phyloP scores from a whole-genome alignment of 2,329 filamentous ascomycete genomes.

The Apiospora aurea region DNA sequence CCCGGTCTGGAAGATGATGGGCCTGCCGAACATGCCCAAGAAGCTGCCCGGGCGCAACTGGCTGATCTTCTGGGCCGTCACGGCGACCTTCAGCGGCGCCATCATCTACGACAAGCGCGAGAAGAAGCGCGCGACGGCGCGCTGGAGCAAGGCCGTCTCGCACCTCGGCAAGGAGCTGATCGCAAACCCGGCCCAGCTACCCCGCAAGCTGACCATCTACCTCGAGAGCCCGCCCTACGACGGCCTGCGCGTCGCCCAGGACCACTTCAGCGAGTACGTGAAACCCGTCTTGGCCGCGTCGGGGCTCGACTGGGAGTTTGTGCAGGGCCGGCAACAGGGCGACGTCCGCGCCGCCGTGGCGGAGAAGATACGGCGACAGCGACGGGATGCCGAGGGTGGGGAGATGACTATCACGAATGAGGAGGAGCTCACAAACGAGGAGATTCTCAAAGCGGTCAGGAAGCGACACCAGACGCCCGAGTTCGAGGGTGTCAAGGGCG shows the following conservation, averaged over 20 bases:
- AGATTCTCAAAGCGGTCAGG: conserved; percentile 68
- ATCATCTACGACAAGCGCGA: conserved; percentile 92
- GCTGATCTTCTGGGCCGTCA: conserved; percentile 90
- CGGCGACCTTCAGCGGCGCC: conserved; percentile 78
- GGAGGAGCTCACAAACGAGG: conserved; percentile 61
- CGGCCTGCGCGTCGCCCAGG: conserved; percentile 81
- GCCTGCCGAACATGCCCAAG: conserved; percentile 81
- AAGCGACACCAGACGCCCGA: conserved; percentile 71
- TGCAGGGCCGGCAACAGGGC: conserved; percentile 91
- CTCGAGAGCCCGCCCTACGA: conserved; percentile 88
- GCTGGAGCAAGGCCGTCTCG: conserved; percentile 86
- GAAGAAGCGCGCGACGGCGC: conserved; percentile 82
- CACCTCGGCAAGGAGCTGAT: conserved; percentile 82
- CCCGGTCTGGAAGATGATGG: conserved; percentile 79
- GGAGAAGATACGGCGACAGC: conserved; percentile 80
- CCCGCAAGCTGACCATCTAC: conserved; percentile 85
- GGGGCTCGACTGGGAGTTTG: conserved; percentile 93
- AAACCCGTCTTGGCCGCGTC: conserved; percentile 92
- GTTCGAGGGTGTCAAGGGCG: conserved; percentile 78
- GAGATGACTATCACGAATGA: conserved; percentile 49
- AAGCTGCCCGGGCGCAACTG: conserved; percentile 95
- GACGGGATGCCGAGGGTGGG: conserved; percentile 58
- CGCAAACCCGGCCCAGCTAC: conserved; percentile 71
- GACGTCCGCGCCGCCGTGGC: conserved; percentile 88
- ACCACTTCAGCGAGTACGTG: conserved; percentile 95